phyloP scores from a whole-genome alignment of 192 early-diverging fungal genomes.

The Entrophospora sp. region DNA sequence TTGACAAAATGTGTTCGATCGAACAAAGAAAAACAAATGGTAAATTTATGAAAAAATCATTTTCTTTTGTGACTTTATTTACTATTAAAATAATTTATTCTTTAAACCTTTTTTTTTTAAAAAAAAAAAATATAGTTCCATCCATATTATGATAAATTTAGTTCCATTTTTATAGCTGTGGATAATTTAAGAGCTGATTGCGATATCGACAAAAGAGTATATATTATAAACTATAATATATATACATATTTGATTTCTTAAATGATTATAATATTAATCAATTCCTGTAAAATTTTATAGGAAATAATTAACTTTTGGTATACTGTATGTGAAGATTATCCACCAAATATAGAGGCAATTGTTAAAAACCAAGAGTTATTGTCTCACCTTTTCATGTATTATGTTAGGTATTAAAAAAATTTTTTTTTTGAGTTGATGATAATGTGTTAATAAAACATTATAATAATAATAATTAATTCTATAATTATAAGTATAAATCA shows the following conservation, averaged over 20 bases:
- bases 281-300: too few species aligned
- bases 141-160: not conserved
- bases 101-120: not conserved
- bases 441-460: not conserved
- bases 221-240: too few species aligned
- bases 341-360: not conserved
- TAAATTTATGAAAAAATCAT: not conserved
- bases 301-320: conserved; percentile 17
- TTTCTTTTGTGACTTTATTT: not conserved
- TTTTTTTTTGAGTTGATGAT: not conserved
- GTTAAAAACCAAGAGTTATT: not conserved
- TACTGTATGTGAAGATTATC: not conserved
- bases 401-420: conserved; percentile 5
- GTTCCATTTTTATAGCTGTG: not conserved
- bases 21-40: conserved; percentile 2
- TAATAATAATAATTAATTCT: not conserved
- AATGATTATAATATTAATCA: too few species aligned
- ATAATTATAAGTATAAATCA: conserved; percentile 6
- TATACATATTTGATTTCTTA: too few species aligned
- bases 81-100: not conserved
- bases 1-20: conserved; percentile 14
- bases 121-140: not conserved
- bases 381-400: conserved; percentile 4
- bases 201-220: conserved; percentile 16
- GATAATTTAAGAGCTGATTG: conserved; percentile 9